phyloP scores from a whole-genome alignment of 805 yeast genomes.

The Lipomyces yamadae region DNA sequence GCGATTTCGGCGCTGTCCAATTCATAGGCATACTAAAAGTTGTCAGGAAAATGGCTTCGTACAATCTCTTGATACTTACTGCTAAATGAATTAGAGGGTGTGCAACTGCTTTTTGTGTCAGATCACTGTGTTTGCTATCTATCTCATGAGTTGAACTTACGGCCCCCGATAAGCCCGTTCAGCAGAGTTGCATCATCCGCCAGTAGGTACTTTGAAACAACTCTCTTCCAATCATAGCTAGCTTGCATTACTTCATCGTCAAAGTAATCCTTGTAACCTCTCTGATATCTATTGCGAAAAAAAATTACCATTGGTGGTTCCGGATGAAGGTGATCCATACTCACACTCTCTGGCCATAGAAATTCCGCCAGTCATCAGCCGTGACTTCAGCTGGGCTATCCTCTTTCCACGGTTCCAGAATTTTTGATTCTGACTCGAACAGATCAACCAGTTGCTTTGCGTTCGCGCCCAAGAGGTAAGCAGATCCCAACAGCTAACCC shows the following conservation, averaged over 20 bases:
- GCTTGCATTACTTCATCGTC: conserved; percentile 46
- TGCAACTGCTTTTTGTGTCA: conserved; percentile 29
- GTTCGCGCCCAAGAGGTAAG: conserved; percentile 48
- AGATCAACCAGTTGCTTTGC: conserved; percentile 42
- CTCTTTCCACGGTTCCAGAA: conserved; percentile 46
- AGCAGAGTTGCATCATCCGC: conserved; percentile 33
- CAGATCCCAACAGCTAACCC: conserved; percentile 42
- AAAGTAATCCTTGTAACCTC: conserved; percentile 49
- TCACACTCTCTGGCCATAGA: conserved; percentile 42
- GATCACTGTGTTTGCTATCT: conserved; percentile 4
- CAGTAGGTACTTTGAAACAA: conserved; percentile 41
- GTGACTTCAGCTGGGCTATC: conserved; percentile 49
- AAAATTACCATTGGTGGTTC: neutral
- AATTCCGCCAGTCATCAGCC: conserved; percentile 44
- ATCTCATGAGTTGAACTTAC: conserved; percentile 17
- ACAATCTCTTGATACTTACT: conserved; percentile 13
- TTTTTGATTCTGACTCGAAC: conserved; percentile 41
- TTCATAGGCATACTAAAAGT: conserved; percentile 44
- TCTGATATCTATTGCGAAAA: conserved; percentile 38
- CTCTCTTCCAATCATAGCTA: conserved; percentile 44
- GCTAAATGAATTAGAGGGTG: conserved; percentile 47
- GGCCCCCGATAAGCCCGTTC: conserved; percentile 32
- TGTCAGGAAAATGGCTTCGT: neutral
- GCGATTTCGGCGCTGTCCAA: conserved; percentile 46
- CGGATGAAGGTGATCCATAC: neutral